Evolutionary conservation across 106 monocot genomes (phyloP).

Genomic region (Vanilla planifolia): DNA sequence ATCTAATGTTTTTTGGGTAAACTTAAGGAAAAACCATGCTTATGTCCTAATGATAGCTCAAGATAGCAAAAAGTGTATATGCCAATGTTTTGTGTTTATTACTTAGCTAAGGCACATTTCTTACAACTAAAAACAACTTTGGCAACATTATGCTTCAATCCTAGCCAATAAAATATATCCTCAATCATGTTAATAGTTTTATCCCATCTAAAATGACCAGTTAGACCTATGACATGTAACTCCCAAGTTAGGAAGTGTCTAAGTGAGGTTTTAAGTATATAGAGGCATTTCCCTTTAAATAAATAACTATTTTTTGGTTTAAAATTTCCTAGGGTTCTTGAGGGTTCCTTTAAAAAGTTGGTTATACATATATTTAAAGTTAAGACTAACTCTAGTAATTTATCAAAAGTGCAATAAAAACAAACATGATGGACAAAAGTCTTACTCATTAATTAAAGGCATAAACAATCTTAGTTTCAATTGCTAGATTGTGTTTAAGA

Average conservation of each 20-base stretch:
- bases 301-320: not conserved
- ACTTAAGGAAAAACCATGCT: too few species aligned
- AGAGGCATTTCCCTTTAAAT: too few species aligned
- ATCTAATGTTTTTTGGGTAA: too few species aligned
- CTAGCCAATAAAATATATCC: not conserved
- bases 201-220: not conserved
- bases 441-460: not conserved
- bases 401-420: not conserved
- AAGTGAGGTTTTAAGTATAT: not conserved
- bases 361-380: not conserved
- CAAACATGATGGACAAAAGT: not conserved
- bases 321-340: not conserved
- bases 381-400: not conserved
- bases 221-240: not conserved
- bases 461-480: not conserved
- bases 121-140: not conserved
- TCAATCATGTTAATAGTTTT: not conserved
- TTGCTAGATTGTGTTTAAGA: not conserved
- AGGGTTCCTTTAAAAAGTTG: not conserved
- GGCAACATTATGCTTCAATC: not conserved
- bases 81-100: not conserved
- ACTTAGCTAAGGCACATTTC: not conserved
- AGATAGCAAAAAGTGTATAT: not conserved
- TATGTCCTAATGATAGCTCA: too few species aligned
- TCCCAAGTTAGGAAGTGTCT: not conserved